Base-by-base conservation (phyloP, 345 rosid genomes). In the Eucalyptus urophylla region DNA sequence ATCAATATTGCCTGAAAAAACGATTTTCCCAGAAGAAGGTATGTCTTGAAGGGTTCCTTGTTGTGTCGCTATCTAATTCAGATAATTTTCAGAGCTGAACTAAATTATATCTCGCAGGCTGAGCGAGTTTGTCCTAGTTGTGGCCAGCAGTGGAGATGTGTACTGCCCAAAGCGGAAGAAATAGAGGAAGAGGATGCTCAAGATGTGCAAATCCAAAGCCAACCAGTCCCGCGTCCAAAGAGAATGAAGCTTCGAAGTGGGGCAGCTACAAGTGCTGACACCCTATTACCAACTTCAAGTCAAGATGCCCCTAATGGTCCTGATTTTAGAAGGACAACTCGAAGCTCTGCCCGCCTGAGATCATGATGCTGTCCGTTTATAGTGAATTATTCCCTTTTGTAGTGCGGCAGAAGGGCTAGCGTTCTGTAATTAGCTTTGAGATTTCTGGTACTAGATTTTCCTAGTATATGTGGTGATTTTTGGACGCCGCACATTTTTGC, bases 1-100 rank as follows among this genome's bases (percentile, higher is more conserved):
- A 98, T 92, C 93, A 88, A n/a, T 94, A 97, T 91, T 98, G 99
- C 93, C 94, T 96, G 88, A 89, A 91, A 90, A 95, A 92, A 92
- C 92, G 93, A 90, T 88, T 92, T 89, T 92, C 94, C 15, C 93
- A 88, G 87, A 95, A 89, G 89, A 90, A 87, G 95, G 99, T 97
- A 94, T 3, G 56, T 86, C 43, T 80, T 87, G 86, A 51, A 56
- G 49, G 88, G 50, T 37, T 49, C 90, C 22, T 10, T 86, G n/a
- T 19, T 24, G 15, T 9, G 21, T n/a, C 14, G 27, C 81, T 49
- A 25, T 67, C 29, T 86, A 47, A 8, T 15, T 37, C 83, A 37
- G 83, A 37, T 37, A 37, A 37, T 21, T 76, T 76, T 76, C 47
- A 19, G 83, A 2, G 47, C 47, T 76, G 27, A 37, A 37, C 7